Conservation (phyloP, 495 filamentous ascomycete genomes). For the Hyaloscypha hepaticicola region DNA sequence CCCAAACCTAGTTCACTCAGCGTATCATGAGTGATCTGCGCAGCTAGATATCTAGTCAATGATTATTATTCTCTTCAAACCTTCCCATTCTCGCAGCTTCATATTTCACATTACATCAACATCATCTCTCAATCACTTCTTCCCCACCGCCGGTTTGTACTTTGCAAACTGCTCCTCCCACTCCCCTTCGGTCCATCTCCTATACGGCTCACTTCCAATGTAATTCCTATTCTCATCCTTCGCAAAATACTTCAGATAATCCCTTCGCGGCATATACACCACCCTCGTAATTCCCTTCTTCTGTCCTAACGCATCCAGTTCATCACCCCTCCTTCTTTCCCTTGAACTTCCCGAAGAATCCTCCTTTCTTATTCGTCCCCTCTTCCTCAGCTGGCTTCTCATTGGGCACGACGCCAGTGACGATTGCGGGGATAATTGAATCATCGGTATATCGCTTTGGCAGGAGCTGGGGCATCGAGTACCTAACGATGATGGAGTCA, state of each 20-base stretch:
- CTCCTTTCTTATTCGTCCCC: background rate
- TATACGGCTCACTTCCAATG: constrained; percentile 27
- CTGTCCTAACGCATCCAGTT: background rate
- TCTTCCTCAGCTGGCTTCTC: background rate
- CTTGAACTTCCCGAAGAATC: background rate
- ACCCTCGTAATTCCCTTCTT: constrained; percentile 22
- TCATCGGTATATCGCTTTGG: constrained; percentile 28
- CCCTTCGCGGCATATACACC: constrained; percentile 30
- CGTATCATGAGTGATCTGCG: too few species aligned
- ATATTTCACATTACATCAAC: too few species aligned
- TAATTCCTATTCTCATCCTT: constrained; percentile 22
- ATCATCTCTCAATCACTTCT: constrained; percentile 3
- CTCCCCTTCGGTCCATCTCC: constrained; percentile 29
- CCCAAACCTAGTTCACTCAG: too few species aligned
- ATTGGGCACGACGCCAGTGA: constrained; percentile 19
- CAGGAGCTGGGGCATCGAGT: constrained; percentile 11
- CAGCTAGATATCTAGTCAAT: too few species aligned
- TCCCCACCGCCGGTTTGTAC: constrained; percentile 17
- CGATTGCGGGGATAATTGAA: constrained; percentile 28
- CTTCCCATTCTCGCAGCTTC: too few species aligned
- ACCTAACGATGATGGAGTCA: too few species aligned
- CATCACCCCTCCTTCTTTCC: background rate
- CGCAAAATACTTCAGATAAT: constrained; percentile 32
- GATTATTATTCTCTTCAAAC: too few species aligned
- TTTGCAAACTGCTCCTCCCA: constrained; percentile 21